Percentiles rank a stretch among this genome's conserved stretches.
Conservation (phyloP, 805 yeast genomes). For the Saccharomycopsis fermentans region DNA sequence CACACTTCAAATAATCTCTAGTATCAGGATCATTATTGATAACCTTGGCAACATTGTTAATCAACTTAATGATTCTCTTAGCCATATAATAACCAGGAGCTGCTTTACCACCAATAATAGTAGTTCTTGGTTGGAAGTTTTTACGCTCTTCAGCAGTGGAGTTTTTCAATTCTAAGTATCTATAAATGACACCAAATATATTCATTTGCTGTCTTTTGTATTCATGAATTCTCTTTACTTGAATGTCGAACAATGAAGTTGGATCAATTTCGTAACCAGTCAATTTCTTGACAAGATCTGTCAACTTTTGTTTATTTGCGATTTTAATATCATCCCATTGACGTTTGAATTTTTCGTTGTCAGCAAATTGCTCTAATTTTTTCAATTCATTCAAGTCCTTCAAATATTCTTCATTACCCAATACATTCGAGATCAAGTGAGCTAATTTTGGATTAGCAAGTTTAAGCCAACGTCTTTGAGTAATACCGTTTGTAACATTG, state of each 20-base stretch:
- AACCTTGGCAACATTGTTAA: constrained; percentile 72
- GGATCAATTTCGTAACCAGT: constrained; percentile 54
- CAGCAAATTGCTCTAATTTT: constrained; percentile 51
- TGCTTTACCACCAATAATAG: constrained; percentile 86
- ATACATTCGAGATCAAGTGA: constrained; percentile 57
- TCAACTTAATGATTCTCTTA: constrained; percentile 75
- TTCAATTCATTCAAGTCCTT: constrained; percentile 60
- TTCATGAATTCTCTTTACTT: constrained; percentile 92
- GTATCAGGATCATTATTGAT: constrained; percentile 70
- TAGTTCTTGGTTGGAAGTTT: constrained; percentile 63
- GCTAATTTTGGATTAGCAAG: constrained; percentile 85
- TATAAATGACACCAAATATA: constrained; percentile 77
- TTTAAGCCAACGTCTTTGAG: constrained; percentile 93
- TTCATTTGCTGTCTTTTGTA: constrained; percentile 92
- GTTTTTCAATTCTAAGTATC: constrained; percentile 69
- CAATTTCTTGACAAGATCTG: constrained; percentile 52
- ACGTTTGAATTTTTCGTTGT: constrained; percentile 57
- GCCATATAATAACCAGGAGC: constrained; percentile 99
- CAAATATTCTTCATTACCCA: constrained; percentile 62
- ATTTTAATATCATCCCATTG: constrained; percentile 66
- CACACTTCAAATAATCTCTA: constrained; percentile 71
- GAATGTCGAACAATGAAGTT: constrained; percentile 73
- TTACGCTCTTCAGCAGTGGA: constrained; percentile 53
- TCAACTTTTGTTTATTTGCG: constrained; percentile 57
- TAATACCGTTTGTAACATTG: constrained; percentile 89